Evolutionary conservation across 208 protist species (phyloP).

Genomic region (Willaertia magna): DNA sequence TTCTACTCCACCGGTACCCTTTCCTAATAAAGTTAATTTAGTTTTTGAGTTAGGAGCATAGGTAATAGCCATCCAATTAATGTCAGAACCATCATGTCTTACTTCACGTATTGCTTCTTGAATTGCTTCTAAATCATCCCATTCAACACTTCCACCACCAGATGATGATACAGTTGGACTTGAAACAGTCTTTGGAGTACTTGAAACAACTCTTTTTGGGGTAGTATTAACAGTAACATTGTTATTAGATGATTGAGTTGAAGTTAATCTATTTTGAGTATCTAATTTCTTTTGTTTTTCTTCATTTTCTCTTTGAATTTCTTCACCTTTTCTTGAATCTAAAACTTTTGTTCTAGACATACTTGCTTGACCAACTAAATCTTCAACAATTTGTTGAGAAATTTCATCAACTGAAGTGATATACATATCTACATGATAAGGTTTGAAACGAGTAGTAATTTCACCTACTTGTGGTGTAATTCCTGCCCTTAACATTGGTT

Average conservation of each 20-base stretch:
- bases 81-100: not conserved
- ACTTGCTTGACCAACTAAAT: not conserved
- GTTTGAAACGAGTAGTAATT: not conserved
- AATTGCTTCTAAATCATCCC: not conserved
- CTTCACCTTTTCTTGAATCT: not conserved
- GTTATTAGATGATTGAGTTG: not conserved
- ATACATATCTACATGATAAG: conserved; percentile 3
- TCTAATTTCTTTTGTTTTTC: not conserved
- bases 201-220: not conserved
- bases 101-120: not conserved
- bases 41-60: not conserved
- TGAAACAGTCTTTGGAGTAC: not conserved
- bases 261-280: not conserved
- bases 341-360: not conserved
- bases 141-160: not conserved
- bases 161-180: not conserved
- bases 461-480: not conserved
- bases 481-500: not conserved
- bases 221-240: not conserved
- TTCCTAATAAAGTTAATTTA: not conserved
- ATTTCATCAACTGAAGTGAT: not conserved
- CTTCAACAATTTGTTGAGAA: not conserved
- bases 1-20: not conserved
- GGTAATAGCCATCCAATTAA: not conserved
- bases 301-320: not conserved